These are phyloP conservation scores for Thermothelomyces thermophilus DNA, from an alignment of 2,329 filamentous ascomycete species.

Conservation along the genomic window DNA sequence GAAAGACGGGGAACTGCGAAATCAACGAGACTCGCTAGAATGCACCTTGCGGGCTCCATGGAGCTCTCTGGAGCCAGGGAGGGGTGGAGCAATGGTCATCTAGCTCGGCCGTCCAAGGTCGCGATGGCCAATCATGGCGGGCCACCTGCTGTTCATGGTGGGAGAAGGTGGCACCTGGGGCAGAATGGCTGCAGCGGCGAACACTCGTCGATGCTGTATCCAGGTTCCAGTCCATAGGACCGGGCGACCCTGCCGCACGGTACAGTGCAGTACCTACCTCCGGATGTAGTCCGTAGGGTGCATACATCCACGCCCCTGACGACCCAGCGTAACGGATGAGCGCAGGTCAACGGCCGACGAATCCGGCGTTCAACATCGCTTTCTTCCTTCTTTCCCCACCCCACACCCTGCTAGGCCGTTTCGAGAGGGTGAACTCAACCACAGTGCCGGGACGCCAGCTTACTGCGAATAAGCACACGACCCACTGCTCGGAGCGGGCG, in stretches of 20 bases:
- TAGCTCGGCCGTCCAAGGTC: conserved; percentile 1
- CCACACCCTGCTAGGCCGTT: neutral
- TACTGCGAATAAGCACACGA: neutral
- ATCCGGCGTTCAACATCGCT: conserved; percentile 1
- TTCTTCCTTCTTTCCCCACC: too few relatives aligned
- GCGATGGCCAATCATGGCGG: conserved; percentile 19
- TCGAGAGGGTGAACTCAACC: conserved; percentile 8
- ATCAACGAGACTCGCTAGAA: conserved; percentile 6
- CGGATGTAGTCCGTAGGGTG: too few relatives aligned
- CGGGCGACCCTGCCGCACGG: conserved; percentile 14
- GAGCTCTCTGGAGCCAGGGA: neutral
- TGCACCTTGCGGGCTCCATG: conserved; percentile 6
- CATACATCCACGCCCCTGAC: too few relatives aligned
- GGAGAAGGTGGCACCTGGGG: conserved; percentile 15
- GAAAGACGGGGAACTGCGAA: conserved; percentile 4
- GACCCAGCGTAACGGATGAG: conserved; percentile 18
- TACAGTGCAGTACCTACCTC: neutral
- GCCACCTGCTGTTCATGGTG: conserved; percentile 10
- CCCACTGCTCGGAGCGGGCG: conserved; percentile 6
- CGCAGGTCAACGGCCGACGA: conserved; percentile 8
- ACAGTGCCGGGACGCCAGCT: conserved; percentile 10
- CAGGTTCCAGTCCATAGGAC: conserved; percentile 9
- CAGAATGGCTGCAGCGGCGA: conserved; percentile 16
- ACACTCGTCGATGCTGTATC: conserved; percentile 23
- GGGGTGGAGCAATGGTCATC: conserved; percentile 22